These are phyloP conservation scores for Leccinum disarticulatum DNA, from an alignment of 768 basidiomycete genomes.

Conservation along the genomic window DNA sequence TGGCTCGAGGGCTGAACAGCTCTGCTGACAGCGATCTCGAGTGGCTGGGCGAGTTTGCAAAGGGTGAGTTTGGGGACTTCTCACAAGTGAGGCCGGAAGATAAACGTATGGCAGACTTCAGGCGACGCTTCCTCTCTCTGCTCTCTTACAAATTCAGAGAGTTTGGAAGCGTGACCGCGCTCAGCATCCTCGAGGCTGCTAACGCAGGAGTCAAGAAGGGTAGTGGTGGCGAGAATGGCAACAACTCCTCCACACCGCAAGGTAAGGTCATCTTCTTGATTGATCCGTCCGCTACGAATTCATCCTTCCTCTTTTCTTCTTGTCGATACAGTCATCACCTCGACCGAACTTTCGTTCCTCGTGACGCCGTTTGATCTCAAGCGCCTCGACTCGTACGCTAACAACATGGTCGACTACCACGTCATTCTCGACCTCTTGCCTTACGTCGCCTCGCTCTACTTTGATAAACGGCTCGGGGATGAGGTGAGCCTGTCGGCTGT, in stretches of 20 bases:
- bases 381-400: slow-evolving; percentile 91
- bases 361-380: slow-evolving; percentile 94
- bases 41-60: slow-evolving; percentile 89
- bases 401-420: slow-evolving; percentile 96
- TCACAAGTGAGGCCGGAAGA: background rate
- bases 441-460: slow-evolving; percentile 76
- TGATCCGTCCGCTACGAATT: background rate
- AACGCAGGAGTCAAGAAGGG: slow-evolving; percentile 56
- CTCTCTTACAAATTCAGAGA: slow-evolving; percentile 95
- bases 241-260: slow-evolving; percentile 24
- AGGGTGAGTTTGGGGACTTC: slow-evolving; percentile 46
- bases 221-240: slow-evolving; percentile 35
- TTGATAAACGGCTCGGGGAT: slow-evolving; percentile 67
- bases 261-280: slow-evolving; percentile 14
- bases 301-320: too few relatives aligned
- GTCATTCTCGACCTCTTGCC: slow-evolving; percentile 93
- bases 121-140: slow-evolving; percentile 83
- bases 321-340: slow-evolving; percentile 14
- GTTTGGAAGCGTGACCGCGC: slow-evolving; percentile 81
- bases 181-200: slow-evolving; percentile 87
- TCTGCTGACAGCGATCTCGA: slow-evolving; percentile 60
- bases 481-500: slow-evolving; percentile 78
- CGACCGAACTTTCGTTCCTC: slow-evolving; percentile 55
- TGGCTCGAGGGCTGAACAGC: slow-evolving; percentile 84
- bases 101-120: slow-evolving; percentile 67